Evolutionary conservation across 345 rosid genomes (phyloP).

Genomic region (Brassica rapa): DNA sequence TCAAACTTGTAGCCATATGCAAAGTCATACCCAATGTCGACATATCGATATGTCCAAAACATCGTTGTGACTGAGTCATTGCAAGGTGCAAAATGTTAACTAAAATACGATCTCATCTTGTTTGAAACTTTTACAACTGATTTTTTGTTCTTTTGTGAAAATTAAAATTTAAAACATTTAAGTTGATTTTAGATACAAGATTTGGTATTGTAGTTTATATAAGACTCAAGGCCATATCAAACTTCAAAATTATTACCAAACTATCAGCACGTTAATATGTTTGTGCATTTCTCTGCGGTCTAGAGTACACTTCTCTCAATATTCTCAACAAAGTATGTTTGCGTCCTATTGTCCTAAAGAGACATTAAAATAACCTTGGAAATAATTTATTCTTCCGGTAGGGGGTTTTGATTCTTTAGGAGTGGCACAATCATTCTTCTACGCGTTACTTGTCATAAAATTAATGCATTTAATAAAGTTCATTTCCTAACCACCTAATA

Average conservation of each 20-base stretch:
- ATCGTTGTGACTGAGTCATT: neutral
- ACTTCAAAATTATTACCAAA: neutral
- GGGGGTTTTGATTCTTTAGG: neutral
- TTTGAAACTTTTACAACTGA: neutral
- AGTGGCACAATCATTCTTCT: constrained; percentile 20
- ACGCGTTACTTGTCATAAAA: constrained; percentile 2
- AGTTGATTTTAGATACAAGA: neutral
- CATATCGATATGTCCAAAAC: neutral
- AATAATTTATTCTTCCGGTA: constrained; percentile 21
- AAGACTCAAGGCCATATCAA: neutral
- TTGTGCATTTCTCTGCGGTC: neutral
- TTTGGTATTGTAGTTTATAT: neutral
- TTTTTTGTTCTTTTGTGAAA: neutral
- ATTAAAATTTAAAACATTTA: neutral
- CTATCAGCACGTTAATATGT: neutral
- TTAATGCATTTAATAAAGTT: constrained; percentile 18
- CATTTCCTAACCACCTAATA: constrained; percentile 12
- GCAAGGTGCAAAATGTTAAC: neutral
- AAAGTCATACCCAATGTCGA: constrained; percentile 16
- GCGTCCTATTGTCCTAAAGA: neutral
- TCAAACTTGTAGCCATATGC: constrained; percentile 27
- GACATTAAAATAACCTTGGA: neutral
- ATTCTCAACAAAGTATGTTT: neutral
- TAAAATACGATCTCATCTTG: neutral
- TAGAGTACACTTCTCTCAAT: neutral